Conservation (phyloP, 2,329 filamentous ascomycete genomes). For the Fusarium incarnatum region DNA sequence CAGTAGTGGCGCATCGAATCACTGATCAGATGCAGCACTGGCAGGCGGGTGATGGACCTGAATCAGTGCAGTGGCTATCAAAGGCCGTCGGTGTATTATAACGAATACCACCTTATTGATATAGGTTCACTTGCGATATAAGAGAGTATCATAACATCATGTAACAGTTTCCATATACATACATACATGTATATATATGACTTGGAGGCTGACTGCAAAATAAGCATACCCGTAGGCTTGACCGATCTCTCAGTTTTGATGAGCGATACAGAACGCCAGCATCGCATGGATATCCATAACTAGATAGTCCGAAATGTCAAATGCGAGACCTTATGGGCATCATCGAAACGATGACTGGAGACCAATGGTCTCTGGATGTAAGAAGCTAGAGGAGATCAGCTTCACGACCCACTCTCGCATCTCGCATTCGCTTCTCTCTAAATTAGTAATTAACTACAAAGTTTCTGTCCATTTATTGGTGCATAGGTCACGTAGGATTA, state of each 20-base stretch:
- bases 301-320: neutral
- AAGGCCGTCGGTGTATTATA: neutral
- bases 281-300: neutral
- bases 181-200: neutral
- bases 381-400: slow-evolving; percentile 10
- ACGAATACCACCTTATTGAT: neutral
- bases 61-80: neutral
- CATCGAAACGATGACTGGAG: slow-evolving; percentile 1
- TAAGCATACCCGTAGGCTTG: neutral
- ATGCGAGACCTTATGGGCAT: slow-evolving; percentile 4
- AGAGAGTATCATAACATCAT: neutral
- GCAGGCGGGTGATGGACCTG: neutral
- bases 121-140: neutral
- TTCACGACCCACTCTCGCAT: slow-evolving; percentile 30
- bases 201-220: neutral
- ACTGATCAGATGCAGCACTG: slow-evolving; percentile 7
- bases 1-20: neutral
- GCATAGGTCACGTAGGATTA: neutral
- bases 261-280: neutral
- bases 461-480: neutral
- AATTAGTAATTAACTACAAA: neutral
- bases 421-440: slow-evolving; percentile 32
- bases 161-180: neutral
- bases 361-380: slow-evolving; percentile 2
- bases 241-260: neutral